Evolutionary conservation across 768 basidiomycete genomes (phyloP).

Genomic region (Arthromyces matolae): DNA sequence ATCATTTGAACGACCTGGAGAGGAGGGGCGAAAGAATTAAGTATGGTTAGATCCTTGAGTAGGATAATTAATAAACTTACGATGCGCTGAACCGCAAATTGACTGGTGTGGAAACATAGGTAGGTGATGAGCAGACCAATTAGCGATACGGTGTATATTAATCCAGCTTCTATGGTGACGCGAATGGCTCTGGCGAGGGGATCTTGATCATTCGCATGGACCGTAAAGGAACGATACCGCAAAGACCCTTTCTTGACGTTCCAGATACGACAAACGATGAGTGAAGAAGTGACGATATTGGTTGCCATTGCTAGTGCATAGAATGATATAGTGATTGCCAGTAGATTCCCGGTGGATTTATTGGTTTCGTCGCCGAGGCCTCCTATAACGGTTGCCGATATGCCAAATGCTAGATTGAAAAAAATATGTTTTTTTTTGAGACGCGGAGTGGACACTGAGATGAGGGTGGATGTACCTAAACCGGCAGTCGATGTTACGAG

Average conservation of each 20-base stretch:
- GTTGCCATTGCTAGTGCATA: slow-evolving; percentile 12
- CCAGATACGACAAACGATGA: slow-evolving; percentile 17
- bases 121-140: slow-evolving; percentile 13
- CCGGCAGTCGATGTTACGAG: slow-evolving; percentile 8
- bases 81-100: slow-evolving; percentile 13
- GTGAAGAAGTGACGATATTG: slow-evolving; percentile 11
- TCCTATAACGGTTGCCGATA: slow-evolving; percentile 5
- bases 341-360: too few species aligned
- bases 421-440: not conserved
- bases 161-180: slow-evolving; percentile 14
- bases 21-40: too few species aligned
- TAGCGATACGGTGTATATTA: slow-evolving; percentile 14
- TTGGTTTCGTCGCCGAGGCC: too few species aligned
- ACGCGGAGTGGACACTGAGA: not conserved
- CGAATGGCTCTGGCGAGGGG: slow-evolving; percentile 14
- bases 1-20: slow-evolving; percentile 12
- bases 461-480: slow-evolving; percentile 8
- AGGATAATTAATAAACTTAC: slow-evolving; percentile 4
- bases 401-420: slow-evolving; percentile 7
- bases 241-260: slow-evolving; percentile 9
- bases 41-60: not conserved
- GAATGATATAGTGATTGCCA: slow-evolving; percentile 8
- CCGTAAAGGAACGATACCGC: slow-evolving; percentile 4
- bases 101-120: slow-evolving; percentile 2
- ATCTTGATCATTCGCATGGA: not conserved